Conservation (phyloP, 176 grass and related monocot species). For the Oryza meridionalis region DNA sequence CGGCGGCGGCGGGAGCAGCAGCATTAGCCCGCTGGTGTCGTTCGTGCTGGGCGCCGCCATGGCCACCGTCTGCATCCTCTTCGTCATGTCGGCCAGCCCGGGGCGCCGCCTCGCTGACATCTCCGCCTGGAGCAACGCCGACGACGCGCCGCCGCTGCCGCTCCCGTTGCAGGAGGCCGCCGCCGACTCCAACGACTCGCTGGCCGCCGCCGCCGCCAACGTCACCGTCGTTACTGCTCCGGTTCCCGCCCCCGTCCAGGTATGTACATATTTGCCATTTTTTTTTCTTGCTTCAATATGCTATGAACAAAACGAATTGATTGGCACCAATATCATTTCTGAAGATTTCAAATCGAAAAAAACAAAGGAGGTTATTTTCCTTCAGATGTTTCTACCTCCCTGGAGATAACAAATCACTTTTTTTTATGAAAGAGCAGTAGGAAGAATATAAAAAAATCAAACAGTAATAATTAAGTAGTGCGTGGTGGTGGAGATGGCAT, state of each 20-base stretch:
- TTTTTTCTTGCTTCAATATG: background rate
- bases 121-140: conserved; percentile 30
- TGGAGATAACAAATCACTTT: background rate
- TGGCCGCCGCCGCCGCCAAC: background rate
- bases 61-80: conserved; percentile 75
- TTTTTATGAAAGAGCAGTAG: background rate
- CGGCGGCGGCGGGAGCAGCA: conserved; percentile 38
- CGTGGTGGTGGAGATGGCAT: background rate
- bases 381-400: background rate
- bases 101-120: conserved; percentile 40
- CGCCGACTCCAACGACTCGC: background rate
- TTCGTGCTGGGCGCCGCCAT: conserved; percentile 77
- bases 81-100: conserved; percentile 71
- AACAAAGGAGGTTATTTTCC: background rate
- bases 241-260: conserved; percentile 37
- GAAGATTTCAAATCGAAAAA: background rate
- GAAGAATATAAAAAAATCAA: background rate
- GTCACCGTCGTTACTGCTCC: background rate
- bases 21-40: conserved; percentile 66
- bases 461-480: background rate
- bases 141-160: background rate
- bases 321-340: background rate
- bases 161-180: background rate
- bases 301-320: background rate
- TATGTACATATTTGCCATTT: background rate